Evolutionary conservation across 192 early-diverging fungal species (phyloP).

Genomic region (Oehlia diaphana): DNA sequence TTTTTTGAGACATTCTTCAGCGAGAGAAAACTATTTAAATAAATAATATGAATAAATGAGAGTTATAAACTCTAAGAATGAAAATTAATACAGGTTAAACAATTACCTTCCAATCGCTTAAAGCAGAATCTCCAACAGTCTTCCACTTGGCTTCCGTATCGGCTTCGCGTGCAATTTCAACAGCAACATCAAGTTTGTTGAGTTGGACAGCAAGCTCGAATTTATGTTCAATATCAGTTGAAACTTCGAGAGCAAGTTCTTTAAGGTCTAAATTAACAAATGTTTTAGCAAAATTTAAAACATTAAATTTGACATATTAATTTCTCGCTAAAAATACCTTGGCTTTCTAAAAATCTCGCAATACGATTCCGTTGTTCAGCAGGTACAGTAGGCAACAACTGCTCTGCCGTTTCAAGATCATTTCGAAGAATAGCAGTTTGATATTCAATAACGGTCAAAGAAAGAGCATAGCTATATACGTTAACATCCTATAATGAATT

Average conservation of each 20-base stretch:
- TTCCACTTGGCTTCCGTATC: slow-evolving; percentile 95
- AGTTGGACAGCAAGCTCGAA: slow-evolving; percentile 95
- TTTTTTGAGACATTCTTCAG: slow-evolving; percentile 84
- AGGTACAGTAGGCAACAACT: slow-evolving; percentile 83
- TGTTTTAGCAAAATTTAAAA: background rate
- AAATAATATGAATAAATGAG: background rate
- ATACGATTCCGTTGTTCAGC: slow-evolving; percentile 85
- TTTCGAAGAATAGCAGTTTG: slow-evolving; percentile 96
- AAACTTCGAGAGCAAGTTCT: slow-evolving; percentile 92
- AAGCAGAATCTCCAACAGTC: slow-evolving; percentile 85
- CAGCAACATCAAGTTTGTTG: slow-evolving; percentile 79
- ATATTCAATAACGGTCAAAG: slow-evolving; percentile 95
- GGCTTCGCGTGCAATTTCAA: slow-evolving; percentile 78
- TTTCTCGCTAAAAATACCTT: slow-evolving; percentile 37
- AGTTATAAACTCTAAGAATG: background rate
- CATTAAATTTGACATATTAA: background rate
- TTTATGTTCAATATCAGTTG: slow-evolving; percentile 91
- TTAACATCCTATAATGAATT: slow-evolving; percentile 68
- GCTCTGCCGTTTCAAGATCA: slow-evolving; percentile 80
- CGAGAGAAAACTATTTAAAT: slow-evolving; percentile 49
- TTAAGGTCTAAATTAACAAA: slow-evolving; percentile 58
- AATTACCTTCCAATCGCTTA: slow-evolving; percentile 84
- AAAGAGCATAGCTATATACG: slow-evolving; percentile 87
- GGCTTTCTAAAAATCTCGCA: slow-evolving; percentile 93
- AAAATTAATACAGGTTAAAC: background rate